A percentile compares a stretch with the other conserved stretches of the same genome.
phyloP scores from a whole-genome alignment of 257 asterid species.

The Solanum medicagineum region DNA sequence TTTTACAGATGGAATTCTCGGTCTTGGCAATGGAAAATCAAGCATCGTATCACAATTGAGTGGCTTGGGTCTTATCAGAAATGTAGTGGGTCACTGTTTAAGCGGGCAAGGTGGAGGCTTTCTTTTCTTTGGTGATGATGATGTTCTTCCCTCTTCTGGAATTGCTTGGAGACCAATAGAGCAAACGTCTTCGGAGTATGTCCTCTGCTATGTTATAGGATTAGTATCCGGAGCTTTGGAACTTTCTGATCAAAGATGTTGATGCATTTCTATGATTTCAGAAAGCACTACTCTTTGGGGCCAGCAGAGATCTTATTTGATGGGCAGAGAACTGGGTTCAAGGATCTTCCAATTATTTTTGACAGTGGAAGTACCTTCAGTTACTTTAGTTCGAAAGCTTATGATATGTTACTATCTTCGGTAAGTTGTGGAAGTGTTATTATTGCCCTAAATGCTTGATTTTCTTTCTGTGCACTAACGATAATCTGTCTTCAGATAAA shows the following conservation, averaged over 20 bases:
- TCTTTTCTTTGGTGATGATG: constrained; percentile 81
- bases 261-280: constrained; percentile 1
- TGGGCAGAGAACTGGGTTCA: constrained; percentile 11
- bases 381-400: constrained; percentile 19
- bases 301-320: constrained; percentile 18
- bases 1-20: constrained; percentile 83
- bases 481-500: constrained; percentile 32
- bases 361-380: constrained; percentile 44
- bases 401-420: constrained; percentile 14
- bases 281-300: constrained; percentile 25
- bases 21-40: constrained; percentile 75
- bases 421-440: constrained; percentile 12
- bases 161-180: constrained; percentile 23
- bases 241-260: not conserved
- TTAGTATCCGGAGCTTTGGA: not conserved
- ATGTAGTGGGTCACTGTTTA: constrained; percentile 79
- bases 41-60: constrained; percentile 62
- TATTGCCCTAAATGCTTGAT: not conserved
- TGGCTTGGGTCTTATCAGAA: constrained; percentile 38
- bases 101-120: constrained; percentile 73
- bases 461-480: not conserved
- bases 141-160: constrained; percentile 31
- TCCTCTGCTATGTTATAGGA: not conserved
- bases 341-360: constrained; percentile 17
- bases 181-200: constrained; percentile 18